Evolutionary conservation across 164 flowering plant genomes (phyloP).

Genomic region (Vitis labrusca): DNA sequence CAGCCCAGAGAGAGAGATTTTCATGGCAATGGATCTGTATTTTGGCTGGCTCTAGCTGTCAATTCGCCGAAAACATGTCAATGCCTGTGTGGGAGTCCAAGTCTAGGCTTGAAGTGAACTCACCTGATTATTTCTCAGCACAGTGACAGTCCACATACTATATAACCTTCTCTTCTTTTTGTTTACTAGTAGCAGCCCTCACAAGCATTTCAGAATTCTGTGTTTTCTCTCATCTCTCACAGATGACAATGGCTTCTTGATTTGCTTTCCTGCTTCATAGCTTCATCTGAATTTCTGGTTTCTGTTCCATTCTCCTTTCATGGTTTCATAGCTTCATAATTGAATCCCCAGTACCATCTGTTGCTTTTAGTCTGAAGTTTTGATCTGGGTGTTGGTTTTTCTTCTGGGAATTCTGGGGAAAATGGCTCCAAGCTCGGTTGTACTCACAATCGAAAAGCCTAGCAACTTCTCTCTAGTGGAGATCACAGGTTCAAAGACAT

Average conservation of each 20-base stretch:
- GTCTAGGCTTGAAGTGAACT: no score
- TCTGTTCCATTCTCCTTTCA: background rate
- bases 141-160: no score
- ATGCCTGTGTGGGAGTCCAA: no score
- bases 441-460: conserved; percentile 54
- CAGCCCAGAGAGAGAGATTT: no score
- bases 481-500: conserved; percentile 26
- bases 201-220: no score
- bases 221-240: no score
- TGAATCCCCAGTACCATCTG: background rate
- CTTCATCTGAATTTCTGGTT: background rate
- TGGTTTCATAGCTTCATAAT: background rate
- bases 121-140: no score
- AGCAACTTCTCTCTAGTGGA: conserved; percentile 36
- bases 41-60: no score
- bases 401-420: background rate
- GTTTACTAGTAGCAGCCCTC: no score
- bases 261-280: background rate
- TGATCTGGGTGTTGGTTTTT: conserved; percentile 9
- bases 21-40: no score
- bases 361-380: background rate
- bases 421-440: conserved; percentile 59
- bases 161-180: no score
- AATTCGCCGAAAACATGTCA: no score
- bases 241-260: background rate